Evolutionary conservation across 129 eudicot genomes (phyloP), one percentile per base, ranked within the genome.

Genomic region (Flaveria robusta): DNA sequence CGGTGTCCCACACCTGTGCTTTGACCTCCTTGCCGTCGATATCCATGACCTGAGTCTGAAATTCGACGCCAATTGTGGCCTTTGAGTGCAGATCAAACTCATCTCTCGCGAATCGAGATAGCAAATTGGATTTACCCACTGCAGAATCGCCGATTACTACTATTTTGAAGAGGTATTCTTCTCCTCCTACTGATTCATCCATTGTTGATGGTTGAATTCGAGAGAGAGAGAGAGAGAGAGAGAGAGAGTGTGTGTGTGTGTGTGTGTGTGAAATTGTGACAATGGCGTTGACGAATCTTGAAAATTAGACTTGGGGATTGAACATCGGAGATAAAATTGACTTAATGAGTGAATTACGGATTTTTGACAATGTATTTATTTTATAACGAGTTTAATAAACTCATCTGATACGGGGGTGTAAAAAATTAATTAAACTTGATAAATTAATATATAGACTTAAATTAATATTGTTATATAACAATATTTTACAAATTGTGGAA

Each of bases 1-100:
- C 98, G 67, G 98, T 93, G 81, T 93, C 98, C 98, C 98, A 93
- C 0, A 93, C 94, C 66, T 93, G 98, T 9, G 98, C 98, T 51
- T 93, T 93, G 3, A 93, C 62, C 49, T 93, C 95, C 72, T 93
- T 93, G 42, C 98, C 98, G 71, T 93, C 92, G 63, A 93, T 69
- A 13, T 90, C 89, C 15, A 93, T 85, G 45, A 88, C 90, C 51
- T 88, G 96, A 39, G 98, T 93, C 86, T 93, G 98, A 66, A 93
- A 93, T 77, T 93, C 98, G 2, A 93, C 98, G 0, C 98, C 98
- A n/a, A 93, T 86, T 51, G 98, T 93, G 60, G 98, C 96, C 74
- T 93, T 93, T 0, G 96, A 90, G 74, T 93, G 81, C 51, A 79
- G 90, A 77, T 93, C 96, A 59, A 93, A 93, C 69, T 93, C 98